A percentile compares a stretch with the other conserved stretches of the same genome.
These are phyloP conservation scores for Mycena floridula DNA, from an alignment of 768 basidiomycete genomes.

Conservation along the genomic window DNA sequence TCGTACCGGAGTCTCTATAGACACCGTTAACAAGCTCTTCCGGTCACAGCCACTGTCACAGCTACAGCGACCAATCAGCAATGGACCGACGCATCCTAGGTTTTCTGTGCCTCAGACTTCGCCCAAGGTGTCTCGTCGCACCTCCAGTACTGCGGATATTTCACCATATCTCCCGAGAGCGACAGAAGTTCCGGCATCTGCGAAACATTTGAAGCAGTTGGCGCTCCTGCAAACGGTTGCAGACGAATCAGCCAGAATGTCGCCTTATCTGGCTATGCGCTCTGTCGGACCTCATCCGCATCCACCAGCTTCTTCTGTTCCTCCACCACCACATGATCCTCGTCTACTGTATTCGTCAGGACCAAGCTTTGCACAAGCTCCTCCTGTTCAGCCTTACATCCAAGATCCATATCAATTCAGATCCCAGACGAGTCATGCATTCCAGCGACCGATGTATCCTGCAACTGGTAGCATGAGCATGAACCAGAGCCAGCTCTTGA, in stretches of 20 bases:
- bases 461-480: conserved; percentile 37
- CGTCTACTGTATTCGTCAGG: conserved; percentile 3
- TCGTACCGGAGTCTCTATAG: too few species aligned
- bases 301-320: conserved; percentile 6
- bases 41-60: too few species aligned
- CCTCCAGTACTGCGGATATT: conserved; percentile 55
- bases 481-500: conserved; percentile 44
- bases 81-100: too few species aligned
- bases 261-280: conserved; percentile 29
- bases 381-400: conserved; percentile 3
- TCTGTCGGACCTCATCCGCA: conserved; percentile 11
- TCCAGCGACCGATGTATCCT: conserved; percentile 21
- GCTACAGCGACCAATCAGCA: too few species aligned
- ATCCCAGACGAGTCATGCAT: conserved; percentile 41
- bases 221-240: conserved; percentile 69
- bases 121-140: conserved; percentile 22
- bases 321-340: not conserved
- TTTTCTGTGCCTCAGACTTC: too few species aligned
- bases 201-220: conserved; percentile 62
- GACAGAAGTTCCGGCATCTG: conserved; percentile 46
- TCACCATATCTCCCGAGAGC: conserved; percentile 62
- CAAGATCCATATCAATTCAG: conserved; percentile 37
- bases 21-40: too few species aligned
- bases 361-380: conserved; percentile 4
- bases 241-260: conserved; percentile 65